Percentiles rank a stretch among this genome's conserved stretches.
These are phyloP conservation scores for Raphanus raphanistrum DNA, from an alignment of 345 rosid genomes.

Conservation along the genomic window DNA sequence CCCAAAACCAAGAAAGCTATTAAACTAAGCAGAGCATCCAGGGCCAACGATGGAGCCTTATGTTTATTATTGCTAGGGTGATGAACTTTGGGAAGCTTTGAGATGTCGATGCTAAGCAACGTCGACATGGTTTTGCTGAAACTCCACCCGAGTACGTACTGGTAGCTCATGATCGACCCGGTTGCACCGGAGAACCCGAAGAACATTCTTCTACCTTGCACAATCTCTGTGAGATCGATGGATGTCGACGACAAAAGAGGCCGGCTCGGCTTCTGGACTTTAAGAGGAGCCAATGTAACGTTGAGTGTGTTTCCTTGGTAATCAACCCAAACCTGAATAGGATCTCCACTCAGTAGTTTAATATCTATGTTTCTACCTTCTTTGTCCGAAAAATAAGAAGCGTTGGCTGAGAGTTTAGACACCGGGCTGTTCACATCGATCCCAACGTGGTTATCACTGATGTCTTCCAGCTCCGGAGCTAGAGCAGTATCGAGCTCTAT, in stretches of 20 bases:
- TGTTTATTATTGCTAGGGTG: not conserved
- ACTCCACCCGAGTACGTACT: slow-evolving; percentile 71
- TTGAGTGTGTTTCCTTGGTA: slow-evolving; percentile 47
- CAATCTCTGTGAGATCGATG: slow-evolving; percentile 44
- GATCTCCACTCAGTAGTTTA: slow-evolving; percentile 42
- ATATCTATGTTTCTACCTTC: slow-evolving; percentile 33
- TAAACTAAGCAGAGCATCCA: slow-evolving; percentile 34
- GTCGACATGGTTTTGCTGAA: slow-evolving; percentile 48
- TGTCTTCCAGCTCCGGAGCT: slow-evolving; percentile 48
- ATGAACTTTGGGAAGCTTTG: slow-evolving; percentile 59
- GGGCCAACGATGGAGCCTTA: slow-evolving; percentile 10
- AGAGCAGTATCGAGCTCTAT: slow-evolving; percentile 57
- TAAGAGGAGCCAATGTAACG: slow-evolving; percentile 52
- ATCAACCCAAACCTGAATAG: slow-evolving; percentile 72
- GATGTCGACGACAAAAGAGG: slow-evolving; percentile 53
- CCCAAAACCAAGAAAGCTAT: slow-evolving; percentile 27
- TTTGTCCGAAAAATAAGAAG: slow-evolving; percentile 43
- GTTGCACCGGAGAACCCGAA: slow-evolving; percentile 68
- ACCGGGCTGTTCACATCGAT: slow-evolving; percentile 50
- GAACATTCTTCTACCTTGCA: slow-evolving; percentile 45
- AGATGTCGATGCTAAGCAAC: slow-evolving; percentile 36
- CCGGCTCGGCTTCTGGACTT: slow-evolving; percentile 37
- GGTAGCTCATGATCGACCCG: slow-evolving; percentile 40
- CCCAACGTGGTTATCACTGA: slow-evolving; percentile 59
- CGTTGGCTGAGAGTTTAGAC: slow-evolving; percentile 40